Evolutionary conservation across 2,329 filamentous ascomycete species (phyloP).

Genomic region (Trichophyton equinum): DNA sequence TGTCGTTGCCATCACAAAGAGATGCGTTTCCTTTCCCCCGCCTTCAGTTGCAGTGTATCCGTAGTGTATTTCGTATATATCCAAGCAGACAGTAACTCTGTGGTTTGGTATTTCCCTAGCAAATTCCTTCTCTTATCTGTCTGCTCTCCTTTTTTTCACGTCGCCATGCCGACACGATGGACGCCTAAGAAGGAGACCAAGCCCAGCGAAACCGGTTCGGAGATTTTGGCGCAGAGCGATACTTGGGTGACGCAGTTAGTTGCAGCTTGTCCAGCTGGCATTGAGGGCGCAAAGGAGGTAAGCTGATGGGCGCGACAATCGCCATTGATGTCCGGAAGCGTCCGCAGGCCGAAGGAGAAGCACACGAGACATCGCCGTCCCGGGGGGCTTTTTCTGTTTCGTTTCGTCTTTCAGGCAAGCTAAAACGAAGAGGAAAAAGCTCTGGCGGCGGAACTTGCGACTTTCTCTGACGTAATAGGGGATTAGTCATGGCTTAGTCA

Average conservation of each 20-base stretch:
- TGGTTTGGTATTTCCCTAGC: neutral
- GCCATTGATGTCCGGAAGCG: slow-evolving; percentile 1
- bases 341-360: neutral
- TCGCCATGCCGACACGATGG: slow-evolving; percentile 1
- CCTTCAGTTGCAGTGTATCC: neutral
- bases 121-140: slow-evolving; percentile 1
- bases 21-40: neutral
- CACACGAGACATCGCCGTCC: neutral
- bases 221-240: neutral
- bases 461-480: slow-evolving; percentile 1
- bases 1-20: slow-evolving; percentile 26
- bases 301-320: neutral
- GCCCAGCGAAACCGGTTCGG: neutral
- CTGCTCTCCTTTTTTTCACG: neutral
- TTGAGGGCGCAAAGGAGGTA: neutral
- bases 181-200: neutral
- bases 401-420: no score
- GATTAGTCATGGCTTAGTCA: neutral
- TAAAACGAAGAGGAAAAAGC: neutral
- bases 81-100: neutral
- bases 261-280: neutral
- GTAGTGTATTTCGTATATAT: neutral
- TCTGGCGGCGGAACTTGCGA: neutral
- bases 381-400: neutral
- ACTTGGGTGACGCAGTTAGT: neutral